phyloP scores from a whole-genome alignment of 441 rosid genomes.

The Melastoma candidum region DNA sequence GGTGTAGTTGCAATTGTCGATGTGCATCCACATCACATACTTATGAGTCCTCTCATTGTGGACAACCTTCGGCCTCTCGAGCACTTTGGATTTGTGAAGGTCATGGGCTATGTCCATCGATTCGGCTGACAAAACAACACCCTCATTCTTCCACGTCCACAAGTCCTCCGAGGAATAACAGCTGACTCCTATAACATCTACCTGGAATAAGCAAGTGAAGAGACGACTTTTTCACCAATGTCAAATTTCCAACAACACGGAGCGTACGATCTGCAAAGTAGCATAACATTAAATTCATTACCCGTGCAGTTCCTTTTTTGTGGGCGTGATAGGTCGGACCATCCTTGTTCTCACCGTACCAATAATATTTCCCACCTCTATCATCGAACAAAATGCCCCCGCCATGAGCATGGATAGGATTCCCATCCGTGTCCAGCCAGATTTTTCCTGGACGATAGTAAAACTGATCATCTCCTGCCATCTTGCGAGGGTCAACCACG shows the following conservation, averaged over 20 bases:
- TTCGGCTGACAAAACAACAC: constrained; percentile 68
- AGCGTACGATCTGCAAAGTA: too few species aligned
- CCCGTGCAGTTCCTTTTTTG: constrained; percentile 79
- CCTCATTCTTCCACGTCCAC: constrained; percentile 86
- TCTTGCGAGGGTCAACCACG: constrained; percentile 51
- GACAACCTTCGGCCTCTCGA: constrained; percentile 88
- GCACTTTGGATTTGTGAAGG: constrained; percentile 74
- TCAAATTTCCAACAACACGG: too few species aligned
- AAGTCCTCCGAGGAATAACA: constrained; percentile 93
- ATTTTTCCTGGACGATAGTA: constrained; percentile 63
- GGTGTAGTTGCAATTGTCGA: constrained; percentile 84
- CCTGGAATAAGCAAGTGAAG: constrained; percentile 28
- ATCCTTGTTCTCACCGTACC: constrained; percentile 95
- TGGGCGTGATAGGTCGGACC: constrained; percentile 83
- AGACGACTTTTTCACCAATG: too few species aligned
- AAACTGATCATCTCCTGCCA: constrained; percentile 39
- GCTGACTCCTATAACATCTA: constrained; percentile 85
- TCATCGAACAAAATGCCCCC: constrained; percentile 66
- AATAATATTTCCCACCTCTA: constrained; percentile 50
- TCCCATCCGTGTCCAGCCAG: constrained; percentile 89
- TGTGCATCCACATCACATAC: constrained; percentile 98
- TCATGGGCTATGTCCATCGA: constrained; percentile 63
- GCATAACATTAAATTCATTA: constrained; percentile 16
- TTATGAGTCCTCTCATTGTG: constrained; percentile 65
- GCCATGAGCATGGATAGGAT: constrained; percentile 94